phyloP scores from a whole-genome alignment of 1,284 basidiomycete species.

The Papiliotrema terrestris region DNA sequence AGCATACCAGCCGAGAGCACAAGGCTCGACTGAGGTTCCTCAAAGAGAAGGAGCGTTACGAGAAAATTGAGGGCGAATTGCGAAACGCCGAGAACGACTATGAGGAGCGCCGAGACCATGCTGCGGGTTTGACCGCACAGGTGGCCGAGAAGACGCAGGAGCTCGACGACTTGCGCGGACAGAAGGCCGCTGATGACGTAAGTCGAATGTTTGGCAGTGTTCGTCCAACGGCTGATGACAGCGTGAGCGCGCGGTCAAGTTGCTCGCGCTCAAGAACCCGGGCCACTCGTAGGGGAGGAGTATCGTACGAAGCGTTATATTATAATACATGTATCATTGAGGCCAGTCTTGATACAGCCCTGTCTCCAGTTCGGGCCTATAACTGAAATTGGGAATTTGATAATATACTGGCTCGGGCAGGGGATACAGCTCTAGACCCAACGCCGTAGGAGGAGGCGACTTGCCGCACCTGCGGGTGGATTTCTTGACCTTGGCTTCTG shows the following conservation, averaged over 20 bases:
- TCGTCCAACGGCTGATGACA: conserved; percentile 8
- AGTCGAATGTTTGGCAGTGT: conserved; percentile 14
- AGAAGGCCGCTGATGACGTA: conserved; percentile 52
- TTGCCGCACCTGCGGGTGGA: not conserved
- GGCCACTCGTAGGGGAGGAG: conserved; percentile 38
- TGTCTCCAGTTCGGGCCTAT: too few relatives aligned
- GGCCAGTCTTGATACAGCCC: too few relatives aligned
- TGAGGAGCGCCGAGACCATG: conserved; percentile 46
- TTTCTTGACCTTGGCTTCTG: not conserved
- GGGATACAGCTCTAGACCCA: not conserved
- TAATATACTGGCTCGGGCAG: not conserved
- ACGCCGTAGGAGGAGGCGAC: too few relatives aligned
- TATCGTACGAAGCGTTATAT: not conserved
- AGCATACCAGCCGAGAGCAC: conserved; percentile 48
- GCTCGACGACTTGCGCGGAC: conserved; percentile 49
- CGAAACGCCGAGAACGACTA: conserved; percentile 48
- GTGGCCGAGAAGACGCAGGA: conserved; percentile 49
- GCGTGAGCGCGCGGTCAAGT: conserved; percentile 50
- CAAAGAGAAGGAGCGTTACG: conserved; percentile 50
- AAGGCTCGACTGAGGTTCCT: conserved; percentile 48
- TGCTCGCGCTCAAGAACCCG: conserved; percentile 48
- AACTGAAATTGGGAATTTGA: too few relatives aligned
- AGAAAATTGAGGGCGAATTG: conserved; percentile 44
- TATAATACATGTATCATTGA: not conserved
- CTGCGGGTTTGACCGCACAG: conserved; percentile 41